Evolutionary conservation across 257 asterid genomes (phyloP), one percentile per base, ranked within the genome.

Genomic region (Penstemon barbatus): DNA sequence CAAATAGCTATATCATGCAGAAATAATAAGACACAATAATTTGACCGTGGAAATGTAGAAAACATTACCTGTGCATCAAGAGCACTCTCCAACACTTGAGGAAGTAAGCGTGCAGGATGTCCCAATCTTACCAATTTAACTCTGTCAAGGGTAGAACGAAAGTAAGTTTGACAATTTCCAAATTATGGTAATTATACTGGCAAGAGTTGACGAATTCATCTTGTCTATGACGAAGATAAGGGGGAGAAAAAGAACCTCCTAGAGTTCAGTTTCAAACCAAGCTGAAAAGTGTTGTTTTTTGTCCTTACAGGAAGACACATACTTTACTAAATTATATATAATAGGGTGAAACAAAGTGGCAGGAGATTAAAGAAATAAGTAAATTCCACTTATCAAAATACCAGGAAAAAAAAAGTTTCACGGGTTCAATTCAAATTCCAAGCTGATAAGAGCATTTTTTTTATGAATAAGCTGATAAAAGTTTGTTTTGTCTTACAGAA

Each of bases 31-130:
- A 54, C 69, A 57, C 54, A 36, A 13, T 15, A 15, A 15, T 46
- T 72, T 72, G 40, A 37, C 72, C 43, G 59, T 53, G 59, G 19
- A 79, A 57, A 66, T 45, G 61, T 66, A 51, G 66, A 69, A 63
- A 69, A 60, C 51, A 61, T 67, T 77, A 93, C 97, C 96, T 85
- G 96, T n/a, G 96, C 89, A 84, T 90, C 96, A 37, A 93, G 85
- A 82, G 97, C 91, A 74, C 96, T 85, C 33, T 88, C 97, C 87
- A 93, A 68, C 68, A 93, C 85, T 84, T 93, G 99, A 75, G 97
- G 96, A 74, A 93, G 97, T 75, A 93, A 83, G 63, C 96, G 99
- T 54, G 99, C 97, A 69, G 99, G 97, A 81, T 93, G 99, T 44
- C 99, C 99, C 74, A 93, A 67, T 82, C 99, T 85, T 48, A 90